Conservation (phyloP, 441 rosid genomes). For the Erysimum pusillum region DNA sequence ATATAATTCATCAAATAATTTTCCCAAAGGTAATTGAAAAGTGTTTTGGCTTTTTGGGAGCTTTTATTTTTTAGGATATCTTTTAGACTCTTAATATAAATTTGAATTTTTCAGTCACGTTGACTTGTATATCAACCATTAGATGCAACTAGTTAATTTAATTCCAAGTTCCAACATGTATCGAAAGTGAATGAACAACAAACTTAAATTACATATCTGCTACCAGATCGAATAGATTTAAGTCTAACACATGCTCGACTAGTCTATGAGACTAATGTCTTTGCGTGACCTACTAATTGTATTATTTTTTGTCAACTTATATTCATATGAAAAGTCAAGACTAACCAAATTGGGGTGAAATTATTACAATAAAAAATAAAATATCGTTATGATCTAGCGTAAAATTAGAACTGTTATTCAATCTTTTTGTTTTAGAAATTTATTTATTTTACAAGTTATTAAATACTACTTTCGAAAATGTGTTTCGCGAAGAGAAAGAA, state of each 20-base stretch:
- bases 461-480: no score
- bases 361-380: neutral
- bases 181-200: constrained; percentile 18
- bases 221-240: neutral
- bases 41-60: neutral
- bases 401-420: no score
- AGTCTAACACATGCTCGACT: neutral
- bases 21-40: no score
- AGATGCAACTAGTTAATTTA: neutral
- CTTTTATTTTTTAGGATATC: neutral
- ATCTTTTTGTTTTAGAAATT: no score
- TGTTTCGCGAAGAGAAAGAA: neutral
- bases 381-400: neutral
- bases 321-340: neutral
- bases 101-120: neutral
- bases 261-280: neutral
- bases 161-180: neutral
- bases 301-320: neutral
- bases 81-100: neutral
- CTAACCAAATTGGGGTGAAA: neutral
- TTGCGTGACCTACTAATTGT: neutral
- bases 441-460: no score
- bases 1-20: no score
- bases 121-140: constrained; percentile 3
- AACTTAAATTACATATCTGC: neutral